A percentile compares a stretch with the other conserved stretches of the same genome.
These are phyloP conservation scores for Mycena leptocephala DNA, from an alignment of 768 basidiomycete species.

Conservation along the genomic window DNA sequence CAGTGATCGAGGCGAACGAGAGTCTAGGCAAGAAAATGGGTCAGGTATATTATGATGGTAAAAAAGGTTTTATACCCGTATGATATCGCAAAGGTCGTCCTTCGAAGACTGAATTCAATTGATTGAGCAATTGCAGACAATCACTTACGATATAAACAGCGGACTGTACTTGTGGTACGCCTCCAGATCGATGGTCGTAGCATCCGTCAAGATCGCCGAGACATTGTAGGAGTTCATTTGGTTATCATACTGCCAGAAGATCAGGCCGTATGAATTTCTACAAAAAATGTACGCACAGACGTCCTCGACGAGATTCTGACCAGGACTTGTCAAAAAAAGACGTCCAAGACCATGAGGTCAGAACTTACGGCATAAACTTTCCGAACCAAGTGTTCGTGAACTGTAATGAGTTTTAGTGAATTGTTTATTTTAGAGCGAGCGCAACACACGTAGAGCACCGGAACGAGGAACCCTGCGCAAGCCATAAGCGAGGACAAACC, in stretches of 20 bases:
- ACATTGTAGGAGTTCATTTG: slow-evolving; percentile 73
- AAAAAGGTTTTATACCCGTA: slow-evolving; percentile 62
- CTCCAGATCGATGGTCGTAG: slow-evolving; percentile 69
- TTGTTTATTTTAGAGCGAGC: not conserved
- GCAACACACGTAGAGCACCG: slow-evolving; percentile 49
- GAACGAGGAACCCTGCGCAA: slow-evolving; percentile 51
- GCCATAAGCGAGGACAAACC: not conserved
- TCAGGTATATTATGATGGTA: slow-evolving; percentile 68
- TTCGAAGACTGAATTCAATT: not conserved
- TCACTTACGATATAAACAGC: slow-evolving; percentile 25
- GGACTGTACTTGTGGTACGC: slow-evolving; percentile 54
- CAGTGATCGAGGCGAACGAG: slow-evolving; percentile 86
- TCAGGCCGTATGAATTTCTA: slow-evolving; percentile 31
- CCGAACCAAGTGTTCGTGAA: slow-evolving; percentile 79
- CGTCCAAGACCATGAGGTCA: no score
- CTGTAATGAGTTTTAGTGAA: slow-evolving; percentile 35
- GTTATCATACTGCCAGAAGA: slow-evolving; percentile 73
- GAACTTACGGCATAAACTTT: slow-evolving; percentile 69
- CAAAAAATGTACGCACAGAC: slow-evolving; percentile 14
- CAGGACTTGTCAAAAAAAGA: not conserved
- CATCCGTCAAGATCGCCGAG: slow-evolving; percentile 66
- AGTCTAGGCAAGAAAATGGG: slow-evolving; percentile 80
- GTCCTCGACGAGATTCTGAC: slow-evolving; percentile 19
- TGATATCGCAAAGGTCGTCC: slow-evolving; percentile 44
- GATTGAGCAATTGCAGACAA: not conserved